Evolutionary conservation across 306 rosid genomes (phyloP).

Genomic region (Pyrus bretschneideri): DNA sequence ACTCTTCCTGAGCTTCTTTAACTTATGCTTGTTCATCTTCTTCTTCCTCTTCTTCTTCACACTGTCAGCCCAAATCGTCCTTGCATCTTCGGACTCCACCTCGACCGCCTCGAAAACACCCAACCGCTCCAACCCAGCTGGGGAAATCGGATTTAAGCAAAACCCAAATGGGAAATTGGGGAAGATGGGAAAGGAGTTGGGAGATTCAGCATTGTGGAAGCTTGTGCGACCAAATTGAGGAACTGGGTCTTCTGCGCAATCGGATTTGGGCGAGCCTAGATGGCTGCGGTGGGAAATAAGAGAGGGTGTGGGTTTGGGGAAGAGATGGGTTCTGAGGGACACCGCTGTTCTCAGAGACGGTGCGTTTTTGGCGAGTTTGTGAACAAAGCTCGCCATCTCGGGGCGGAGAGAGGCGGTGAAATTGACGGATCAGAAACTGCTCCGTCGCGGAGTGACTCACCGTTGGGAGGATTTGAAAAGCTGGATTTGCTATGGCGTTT

Average conservation of each 20-base stretch:
- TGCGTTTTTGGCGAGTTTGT: conserved; percentile 19
- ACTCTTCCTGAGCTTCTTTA: conserved; percentile 38
- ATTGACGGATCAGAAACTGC: background rate
- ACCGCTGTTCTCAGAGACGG: conserved; percentile 7
- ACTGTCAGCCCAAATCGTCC: conserved; percentile 43
- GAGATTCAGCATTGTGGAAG: conserved; percentile 2
- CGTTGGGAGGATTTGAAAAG: background rate
- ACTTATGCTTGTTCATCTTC: conserved; percentile 48
- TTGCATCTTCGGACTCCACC: conserved; percentile 15
- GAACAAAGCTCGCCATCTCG: conserved; percentile 28
- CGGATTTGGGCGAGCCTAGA: background rate
- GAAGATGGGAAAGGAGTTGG: conserved; percentile 10
- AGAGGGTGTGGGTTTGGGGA: background rate
- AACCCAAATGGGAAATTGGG: conserved; percentile 36
- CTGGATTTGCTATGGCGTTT: background rate
- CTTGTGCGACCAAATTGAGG: background rate
- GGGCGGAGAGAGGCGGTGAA: background rate
- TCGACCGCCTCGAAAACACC: conserved; percentile 3
- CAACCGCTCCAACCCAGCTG: conserved; percentile 13
- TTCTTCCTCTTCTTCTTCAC: conserved; percentile 55
- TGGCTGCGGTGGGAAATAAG: background rate
- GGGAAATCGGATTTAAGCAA: conserved; percentile 17
- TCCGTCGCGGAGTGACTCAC: background rate
- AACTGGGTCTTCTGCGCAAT: background rate
- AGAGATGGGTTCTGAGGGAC: conserved; percentile 1